A percentile compares a stretch with the other conserved stretches of the same genome.
These are phyloP conservation scores for Funneliformis mosseae DNA, from an alignment of 192 early-diverging fungal species.

Conservation along the genomic window DNA sequence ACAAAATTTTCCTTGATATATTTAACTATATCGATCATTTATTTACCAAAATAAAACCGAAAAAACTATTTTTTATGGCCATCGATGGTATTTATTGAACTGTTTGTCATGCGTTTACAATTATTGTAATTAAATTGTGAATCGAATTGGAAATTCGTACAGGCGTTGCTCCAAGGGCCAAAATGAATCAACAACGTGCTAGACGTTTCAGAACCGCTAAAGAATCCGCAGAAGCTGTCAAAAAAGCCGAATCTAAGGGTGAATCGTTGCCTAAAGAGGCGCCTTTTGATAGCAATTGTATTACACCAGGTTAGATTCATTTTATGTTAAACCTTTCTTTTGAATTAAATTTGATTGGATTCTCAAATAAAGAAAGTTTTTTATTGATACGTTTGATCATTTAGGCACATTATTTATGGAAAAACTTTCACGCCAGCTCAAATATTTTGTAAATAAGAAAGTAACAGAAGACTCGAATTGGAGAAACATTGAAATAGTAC, in stretches of 20 bases:
- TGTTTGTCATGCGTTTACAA: not conserved
- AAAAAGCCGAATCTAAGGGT: conserved; percentile 67
- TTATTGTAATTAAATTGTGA: not conserved
- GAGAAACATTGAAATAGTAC: conserved; percentile 86
- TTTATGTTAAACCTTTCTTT: not conserved
- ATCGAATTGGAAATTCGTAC: not conserved
- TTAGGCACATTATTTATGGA: conserved; percentile 94
- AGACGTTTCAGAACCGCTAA: conserved; percentile 94
- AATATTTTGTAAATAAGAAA: conserved; percentile 91
- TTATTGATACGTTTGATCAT: not conserved
- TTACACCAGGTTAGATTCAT: conserved; percentile 78
- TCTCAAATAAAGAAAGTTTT: not conserved
- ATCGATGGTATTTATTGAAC: conserved; percentile 67
- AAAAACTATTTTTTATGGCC: conserved; percentile 93
- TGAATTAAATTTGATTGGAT: not conserved
- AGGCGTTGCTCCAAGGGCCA: conserved; percentile 95
- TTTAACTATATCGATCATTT: conserved; percentile 97
- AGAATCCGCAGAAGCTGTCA: conserved; percentile 69
- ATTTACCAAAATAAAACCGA: conserved; percentile 89
- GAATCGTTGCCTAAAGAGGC: conserved; percentile 69
- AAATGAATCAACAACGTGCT: conserved; percentile 99
- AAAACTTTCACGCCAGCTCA: conserved; percentile 78
- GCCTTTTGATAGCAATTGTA: conserved; percentile 96
- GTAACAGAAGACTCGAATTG: conserved; percentile 88
- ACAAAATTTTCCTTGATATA: conserved; percentile 89